Percentiles rank a stretch among this genome's conserved stretches.
These are phyloP conservation scores for Psilocybe azurescens DNA, from an alignment of 768 basidiomycete genomes.

Conservation along the genomic window DNA sequence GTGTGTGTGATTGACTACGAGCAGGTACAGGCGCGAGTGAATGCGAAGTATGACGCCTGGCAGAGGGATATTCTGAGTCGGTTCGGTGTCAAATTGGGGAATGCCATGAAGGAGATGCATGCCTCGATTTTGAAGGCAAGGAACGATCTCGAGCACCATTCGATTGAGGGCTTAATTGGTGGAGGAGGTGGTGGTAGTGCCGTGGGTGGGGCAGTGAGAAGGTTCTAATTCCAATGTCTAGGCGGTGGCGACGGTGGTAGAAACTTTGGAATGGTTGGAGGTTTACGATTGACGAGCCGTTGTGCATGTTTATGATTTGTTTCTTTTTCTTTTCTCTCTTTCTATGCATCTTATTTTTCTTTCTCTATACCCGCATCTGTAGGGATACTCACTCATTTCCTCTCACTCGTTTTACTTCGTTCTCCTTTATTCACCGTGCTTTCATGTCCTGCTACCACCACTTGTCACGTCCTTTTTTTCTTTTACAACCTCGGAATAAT, in stretches of 20 bases:
- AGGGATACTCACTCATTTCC: constrained; percentile 20
- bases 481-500: constrained; percentile 19
- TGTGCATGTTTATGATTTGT: constrained; percentile 3
- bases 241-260: no score
- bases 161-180: constrained; percentile 88
- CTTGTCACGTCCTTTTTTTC: constrained; percentile 1
- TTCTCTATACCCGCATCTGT: constrained; percentile 11
- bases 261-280: not conserved
- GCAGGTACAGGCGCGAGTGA: constrained; percentile 96
- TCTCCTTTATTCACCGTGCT: not conserved
- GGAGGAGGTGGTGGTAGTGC: constrained; percentile 38
- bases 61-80: constrained; percentile 92
- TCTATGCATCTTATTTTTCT: constrained; percentile 13
- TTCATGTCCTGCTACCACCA: not conserved
- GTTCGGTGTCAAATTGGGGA: constrained; percentile 92
- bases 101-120: constrained; percentile 98
- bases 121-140: constrained; percentile 90
- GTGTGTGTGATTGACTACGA: constrained; percentile 97
- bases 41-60: constrained; percentile 99
- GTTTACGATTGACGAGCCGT: not conserved
- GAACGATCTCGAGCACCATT: constrained; percentile 95
- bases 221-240: constrained; percentile 6
- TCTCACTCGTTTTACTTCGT: not conserved
- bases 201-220: constrained; percentile 1
- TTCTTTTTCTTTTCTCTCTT: constrained; percentile 1